phyloP scores from a whole-genome alignment of 2,329 filamentous ascomycete species.

The Bipolaris oryzae region DNA sequence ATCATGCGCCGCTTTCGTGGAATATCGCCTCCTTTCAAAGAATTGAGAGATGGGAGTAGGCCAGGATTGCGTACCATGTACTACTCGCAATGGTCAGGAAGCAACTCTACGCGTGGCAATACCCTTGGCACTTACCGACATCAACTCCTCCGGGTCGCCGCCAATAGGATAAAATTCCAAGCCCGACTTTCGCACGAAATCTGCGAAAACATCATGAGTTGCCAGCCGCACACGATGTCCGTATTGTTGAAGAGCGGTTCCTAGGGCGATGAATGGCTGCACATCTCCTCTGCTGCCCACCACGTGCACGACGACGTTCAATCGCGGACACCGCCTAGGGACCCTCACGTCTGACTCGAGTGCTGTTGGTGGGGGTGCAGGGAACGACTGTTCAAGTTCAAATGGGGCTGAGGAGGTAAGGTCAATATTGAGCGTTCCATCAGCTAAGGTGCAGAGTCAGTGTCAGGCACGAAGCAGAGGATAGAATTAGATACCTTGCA shows the following conservation, averaged over 20 bases:
- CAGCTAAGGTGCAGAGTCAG: not conserved
- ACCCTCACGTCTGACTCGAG: not conserved
- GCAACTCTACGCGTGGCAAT: too few relatives aligned
- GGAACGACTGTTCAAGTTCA: not conserved
- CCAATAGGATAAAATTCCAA: slow-evolving; percentile 47
- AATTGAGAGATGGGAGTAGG: slow-evolving; percentile 37
- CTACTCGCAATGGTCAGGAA: too few relatives aligned
- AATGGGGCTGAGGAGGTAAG: not conserved
- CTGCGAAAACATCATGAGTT: slow-evolving; percentile 29
- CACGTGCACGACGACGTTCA: slow-evolving; percentile 47
- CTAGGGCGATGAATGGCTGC: slow-evolving; percentile 65
- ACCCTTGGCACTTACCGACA: slow-evolving; percentile 39
- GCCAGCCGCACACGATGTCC: slow-evolving; percentile 38
- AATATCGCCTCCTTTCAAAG: slow-evolving; percentile 35
- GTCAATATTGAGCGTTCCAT: not conserved
- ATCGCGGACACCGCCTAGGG: not conserved
- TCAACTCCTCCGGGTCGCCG: slow-evolving; percentile 48
- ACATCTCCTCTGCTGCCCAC: slow-evolving; percentile 62
- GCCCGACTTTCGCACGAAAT: slow-evolving; percentile 21
- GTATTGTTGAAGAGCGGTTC: slow-evolving; percentile 52
- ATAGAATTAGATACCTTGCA: not conserved
- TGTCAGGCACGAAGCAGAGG: not conserved
- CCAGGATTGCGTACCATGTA: slow-evolving; percentile 59
- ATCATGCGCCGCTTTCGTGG: slow-evolving; percentile 37
- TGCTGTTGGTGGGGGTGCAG: not conserved